Conservation (phyloP, 2,329 filamentous ascomycete species). For the Acephala macrosclerotiorum region DNA sequence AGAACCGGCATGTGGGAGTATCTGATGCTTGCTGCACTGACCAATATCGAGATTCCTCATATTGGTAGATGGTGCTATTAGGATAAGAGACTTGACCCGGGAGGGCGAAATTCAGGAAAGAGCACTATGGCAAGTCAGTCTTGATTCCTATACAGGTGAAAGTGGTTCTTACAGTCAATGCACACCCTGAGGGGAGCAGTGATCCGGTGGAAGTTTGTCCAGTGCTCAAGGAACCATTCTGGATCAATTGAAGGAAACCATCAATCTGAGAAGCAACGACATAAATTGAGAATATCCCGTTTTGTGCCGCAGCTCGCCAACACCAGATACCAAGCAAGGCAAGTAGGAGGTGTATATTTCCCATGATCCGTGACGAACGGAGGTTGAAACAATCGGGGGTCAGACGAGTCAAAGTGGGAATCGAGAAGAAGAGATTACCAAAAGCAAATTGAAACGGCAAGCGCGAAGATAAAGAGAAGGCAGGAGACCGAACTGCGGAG, state of each 20-base stretch:
- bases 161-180: neutral
- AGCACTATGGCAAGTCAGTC: conserved; percentile 22
- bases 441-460: too few relatives aligned
- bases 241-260: conserved; percentile 12
- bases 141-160: neutral
- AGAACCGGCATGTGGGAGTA: conserved; percentile 34
- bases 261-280: conserved; percentile 10
- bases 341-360: neutral
- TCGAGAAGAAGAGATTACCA: too few relatives aligned
- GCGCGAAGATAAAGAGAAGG: too few relatives aligned
- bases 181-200: conserved; percentile 8
- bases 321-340: neutral
- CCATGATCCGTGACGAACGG: neutral
- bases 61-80: conserved; percentile 24
- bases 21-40: conserved; percentile 30
- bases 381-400: neutral
- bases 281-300: conserved; percentile 9
- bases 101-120: conserved; percentile 26
- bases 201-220: neutral
- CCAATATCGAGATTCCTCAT: conserved; percentile 43
- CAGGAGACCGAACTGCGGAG: too few relatives aligned
- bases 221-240: conserved; percentile 13
- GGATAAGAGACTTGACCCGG: conserved; percentile 31
- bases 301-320: neutral
- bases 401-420: too few relatives aligned